Evolutionary conservation across 306 rosid genomes (phyloP).

Genomic region (Quercus engelmannii): DNA sequence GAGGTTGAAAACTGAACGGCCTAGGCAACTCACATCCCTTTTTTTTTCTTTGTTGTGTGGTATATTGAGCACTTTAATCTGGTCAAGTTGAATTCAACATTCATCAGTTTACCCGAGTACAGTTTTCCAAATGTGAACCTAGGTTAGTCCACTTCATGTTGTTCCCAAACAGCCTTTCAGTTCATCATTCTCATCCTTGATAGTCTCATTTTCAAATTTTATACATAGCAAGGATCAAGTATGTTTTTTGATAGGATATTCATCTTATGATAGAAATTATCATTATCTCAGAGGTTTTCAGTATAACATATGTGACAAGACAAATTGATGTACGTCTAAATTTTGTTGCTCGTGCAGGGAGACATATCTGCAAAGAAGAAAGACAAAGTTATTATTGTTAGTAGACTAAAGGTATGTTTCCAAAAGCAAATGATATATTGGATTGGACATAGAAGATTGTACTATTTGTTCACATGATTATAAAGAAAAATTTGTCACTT

Average conservation of each 20-base stretch:
- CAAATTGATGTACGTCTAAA: neutral
- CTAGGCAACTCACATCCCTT: neutral
- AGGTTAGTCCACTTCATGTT: no score
- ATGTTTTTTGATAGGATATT: no score
- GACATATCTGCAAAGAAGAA: neutral
- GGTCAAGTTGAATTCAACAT: neutral
- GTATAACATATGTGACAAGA: neutral
- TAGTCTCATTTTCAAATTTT: neutral
- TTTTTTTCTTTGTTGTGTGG: neutral
- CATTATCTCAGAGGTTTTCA: neutral
- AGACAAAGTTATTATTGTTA: neutral
- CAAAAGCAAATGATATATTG: neutral
- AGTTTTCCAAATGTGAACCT: no score
- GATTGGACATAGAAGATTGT: neutral
- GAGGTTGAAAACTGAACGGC: neutral
- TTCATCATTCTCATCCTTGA: neutral
- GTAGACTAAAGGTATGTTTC: slow-evolving; percentile 1
- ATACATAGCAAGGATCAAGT: no score
- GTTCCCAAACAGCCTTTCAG: neutral
- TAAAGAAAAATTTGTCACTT: neutral
- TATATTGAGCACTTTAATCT: neutral
- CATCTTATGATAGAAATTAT: no score
- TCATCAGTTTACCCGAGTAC: neutral
- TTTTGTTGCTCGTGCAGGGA: neutral
- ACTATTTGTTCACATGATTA: neutral